Conservation (phyloP, 129 eudicot genomes). For the Tanacetum coccineum region DNA sequence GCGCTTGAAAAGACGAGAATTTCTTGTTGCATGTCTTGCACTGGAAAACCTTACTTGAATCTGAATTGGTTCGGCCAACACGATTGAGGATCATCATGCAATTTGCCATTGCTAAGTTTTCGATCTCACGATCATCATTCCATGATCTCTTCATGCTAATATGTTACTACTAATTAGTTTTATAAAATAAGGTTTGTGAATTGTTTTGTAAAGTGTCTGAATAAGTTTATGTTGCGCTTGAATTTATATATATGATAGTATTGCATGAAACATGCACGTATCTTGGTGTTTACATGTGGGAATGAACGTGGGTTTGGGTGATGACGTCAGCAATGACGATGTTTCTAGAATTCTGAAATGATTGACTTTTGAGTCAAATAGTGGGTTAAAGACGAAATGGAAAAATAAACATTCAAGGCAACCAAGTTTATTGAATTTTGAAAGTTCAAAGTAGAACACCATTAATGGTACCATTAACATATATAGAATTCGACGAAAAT, state of each 20-base stretch:
- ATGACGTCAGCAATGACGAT: slow-evolving; percentile 29
- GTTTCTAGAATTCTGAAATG: slow-evolving; percentile 26
- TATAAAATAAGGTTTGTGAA: too few relatives aligned
- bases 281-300: slow-evolving; percentile 2
- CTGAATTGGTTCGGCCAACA: not conserved
- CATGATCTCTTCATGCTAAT: slow-evolving; percentile 31
- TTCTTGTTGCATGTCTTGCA: slow-evolving; percentile 48
- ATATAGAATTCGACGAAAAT: too few relatives aligned
- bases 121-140: slow-evolving; percentile 35
- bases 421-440: not conserved
- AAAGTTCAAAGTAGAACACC: not conserved
- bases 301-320: slow-evolving; percentile 3
- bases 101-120: slow-evolving; percentile 50
- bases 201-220: not conserved
- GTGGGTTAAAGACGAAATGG: not conserved
- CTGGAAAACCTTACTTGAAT: slow-evolving; percentile 25
- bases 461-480: too few relatives aligned
- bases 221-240: not conserved
- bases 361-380: slow-evolving; percentile 23
- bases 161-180: not conserved
- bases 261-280: not conserved
- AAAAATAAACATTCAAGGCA: not conserved
- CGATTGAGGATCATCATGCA: slow-evolving; percentile 42
- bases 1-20: slow-evolving; percentile 53
- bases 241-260: slow-evolving; percentile 15